Percentiles rank a stretch among this genome's conserved stretches.
Evolutionary conservation across 257 asterid species (phyloP).

Genomic region (Cruciata laevipes): DNA sequence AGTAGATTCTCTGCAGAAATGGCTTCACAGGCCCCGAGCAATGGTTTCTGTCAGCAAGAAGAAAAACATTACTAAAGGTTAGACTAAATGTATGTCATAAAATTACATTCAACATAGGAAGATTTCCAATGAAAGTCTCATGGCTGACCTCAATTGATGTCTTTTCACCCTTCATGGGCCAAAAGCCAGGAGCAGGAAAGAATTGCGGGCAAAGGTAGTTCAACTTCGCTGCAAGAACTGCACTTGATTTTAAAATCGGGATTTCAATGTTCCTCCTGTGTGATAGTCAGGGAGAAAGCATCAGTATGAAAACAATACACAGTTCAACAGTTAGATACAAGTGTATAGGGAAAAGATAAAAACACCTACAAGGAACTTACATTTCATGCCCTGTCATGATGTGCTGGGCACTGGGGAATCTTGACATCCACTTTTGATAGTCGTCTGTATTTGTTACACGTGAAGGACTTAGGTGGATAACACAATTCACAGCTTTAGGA

Average conservation of each 20-base stretch:
- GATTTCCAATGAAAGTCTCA: neutral
- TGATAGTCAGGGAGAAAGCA: slow-evolving; percentile 13
- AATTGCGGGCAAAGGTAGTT: slow-evolving; percentile 82
- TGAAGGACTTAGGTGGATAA: slow-evolving; percentile 74
- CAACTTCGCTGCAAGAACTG: slow-evolving; percentile 74
- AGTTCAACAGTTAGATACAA: neutral
- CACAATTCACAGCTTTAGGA: slow-evolving; percentile 69
- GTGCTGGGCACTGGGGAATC: slow-evolving; percentile 80
- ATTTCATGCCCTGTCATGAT: slow-evolving; percentile 94
- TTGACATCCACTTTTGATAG: slow-evolving; percentile 78
- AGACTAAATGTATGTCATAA: neutral
- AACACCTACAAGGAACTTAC: slow-evolving; percentile 31
- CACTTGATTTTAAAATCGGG: slow-evolving; percentile 83
- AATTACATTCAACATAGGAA: slow-evolving; percentile 1
- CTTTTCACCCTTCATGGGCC: slow-evolving; percentile 38
- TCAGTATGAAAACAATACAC: neutral
- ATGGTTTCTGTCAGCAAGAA: slow-evolving; percentile 39
- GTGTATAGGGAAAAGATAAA: slow-evolving; percentile 5
- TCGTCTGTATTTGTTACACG: slow-evolving; percentile 40
- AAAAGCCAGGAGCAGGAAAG: slow-evolving; percentile 93
- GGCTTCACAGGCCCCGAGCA: slow-evolving; percentile 26
- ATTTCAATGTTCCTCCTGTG: slow-evolving; percentile 88
- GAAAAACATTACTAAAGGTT: slow-evolving; percentile 17
- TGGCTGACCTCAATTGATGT: slow-evolving; percentile 35
- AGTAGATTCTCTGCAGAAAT: slow-evolving; percentile 91